phyloP scores from a whole-genome alignment of 257 asterid genomes.

The Solanum pinnatisectum region DNA sequence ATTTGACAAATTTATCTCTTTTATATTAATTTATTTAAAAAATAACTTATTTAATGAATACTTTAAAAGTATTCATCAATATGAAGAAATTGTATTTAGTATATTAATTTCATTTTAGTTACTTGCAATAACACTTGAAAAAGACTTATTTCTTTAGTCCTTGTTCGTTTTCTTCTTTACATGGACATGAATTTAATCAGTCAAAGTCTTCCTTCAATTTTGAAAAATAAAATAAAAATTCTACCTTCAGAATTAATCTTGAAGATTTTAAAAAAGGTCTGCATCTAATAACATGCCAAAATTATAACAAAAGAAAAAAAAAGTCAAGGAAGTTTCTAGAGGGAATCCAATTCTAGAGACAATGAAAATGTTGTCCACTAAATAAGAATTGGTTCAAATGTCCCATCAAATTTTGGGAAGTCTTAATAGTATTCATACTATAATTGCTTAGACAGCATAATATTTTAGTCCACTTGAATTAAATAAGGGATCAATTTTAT shows the following conservation, averaged over 20 bases:
- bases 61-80: neutral
- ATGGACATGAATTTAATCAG: neutral
- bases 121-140: neutral
- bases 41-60: neutral
- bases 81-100: neutral
- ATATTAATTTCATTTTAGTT: neutral
- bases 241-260: neutral
- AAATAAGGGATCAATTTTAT: neutral
- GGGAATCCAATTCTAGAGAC: neutral
- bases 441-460: neutral
- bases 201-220: neutral
- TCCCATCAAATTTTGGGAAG: neutral
- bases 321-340: neutral
- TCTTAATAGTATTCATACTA: neutral
- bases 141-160: neutral
- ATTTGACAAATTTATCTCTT: neutral
- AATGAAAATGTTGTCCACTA: neutral
- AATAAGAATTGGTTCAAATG: neutral
- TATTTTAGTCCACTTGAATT: neutral
- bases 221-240: neutral
- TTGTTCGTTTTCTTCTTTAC: neutral
- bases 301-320: neutral
- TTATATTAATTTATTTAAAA: too few relatives aligned
- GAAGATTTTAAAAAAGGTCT: neutral
- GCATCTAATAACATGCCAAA: neutral